Evolutionary conservation across 768 basidiomycete species (phyloP), one percentile per base, ranked within the genome.

Genomic region (Pisolithus albus): DNA sequence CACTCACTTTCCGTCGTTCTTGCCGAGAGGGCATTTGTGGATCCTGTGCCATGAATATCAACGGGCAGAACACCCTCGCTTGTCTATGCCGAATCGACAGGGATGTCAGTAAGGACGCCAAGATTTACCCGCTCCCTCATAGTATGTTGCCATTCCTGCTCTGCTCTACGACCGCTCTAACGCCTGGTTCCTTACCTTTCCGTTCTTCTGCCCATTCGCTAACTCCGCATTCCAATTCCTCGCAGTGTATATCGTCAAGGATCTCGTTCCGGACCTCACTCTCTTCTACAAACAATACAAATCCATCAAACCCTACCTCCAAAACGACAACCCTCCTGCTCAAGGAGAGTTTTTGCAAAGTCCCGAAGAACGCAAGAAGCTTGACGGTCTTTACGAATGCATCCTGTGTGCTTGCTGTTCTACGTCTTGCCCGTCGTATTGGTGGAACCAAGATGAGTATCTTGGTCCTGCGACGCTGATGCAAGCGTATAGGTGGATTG

Each of bases 401-500:
- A 97, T 95, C 57, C 82, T 94, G 51, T 94, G 92, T 63, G 92
- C 95, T 2, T 97, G 96, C 73, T 99, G 95, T 75, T 93, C 93
- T 40, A 98, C 95, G 0, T 89, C 88, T 41, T 99, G 95, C 79
- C 95, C 95, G 4, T 88, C 86, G 28, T 96, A 98, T 72, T 97
- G 95, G 95, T 98, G 95, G 95, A 98, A 97, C 73, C 92, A 93
- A 71, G 93, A 97, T 65, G 88, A 92, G 69, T 99, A 99, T 70
- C 86, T 99, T 38, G 94, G 95, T 34, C 95, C 95, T 6, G 95
- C 95, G 1, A 93, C 93, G 0, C 74, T 97, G 61, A 92, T 97
- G 92, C 89, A 92, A 61, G 92, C 92, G 0, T 96, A 97, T 72
- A 77, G 94, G 59, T 98, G 95, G 95, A 95, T 99, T 64, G 93